Base-by-base conservation (phyloP, 371 early-diverging fungal genomes). In the Mortierella sp. region DNA sequence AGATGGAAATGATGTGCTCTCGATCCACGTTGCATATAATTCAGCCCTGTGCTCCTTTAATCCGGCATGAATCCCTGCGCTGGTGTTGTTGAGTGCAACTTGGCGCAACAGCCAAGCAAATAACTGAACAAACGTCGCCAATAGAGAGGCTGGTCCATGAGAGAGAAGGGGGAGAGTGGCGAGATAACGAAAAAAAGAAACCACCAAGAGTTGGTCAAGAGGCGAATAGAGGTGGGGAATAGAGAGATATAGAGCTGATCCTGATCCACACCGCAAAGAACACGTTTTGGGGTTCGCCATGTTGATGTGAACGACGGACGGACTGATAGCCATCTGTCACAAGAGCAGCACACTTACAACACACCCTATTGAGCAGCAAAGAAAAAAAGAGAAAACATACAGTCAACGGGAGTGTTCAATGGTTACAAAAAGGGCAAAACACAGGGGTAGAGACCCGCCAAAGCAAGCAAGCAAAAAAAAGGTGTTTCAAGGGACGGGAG, bases 281-380 rank as follows among this genome's bases (percentile, higher is more conserved):
- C 58, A 58, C 34, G 58, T 34, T 34, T 50, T 50, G 13, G 10
- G 26, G 29, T 34, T 58, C 34, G 58, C 58, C 58, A 58, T 34
- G 34, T 31, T 58, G 34, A 34, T 19, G 37, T n/a, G n/a, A n/a
- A n/a, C n/a, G n/a, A n/a, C n/a, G n/a, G 19, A 55, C 11, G 14
- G 31, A 64, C 4, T 1, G 4, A n/a, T 4, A 40, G 43, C 61
- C 14, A 14, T 14, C 64, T 64, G 40, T 64, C n/a, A 24, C 11
- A n/a, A 55, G 39, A 50, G 19, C 26, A 45, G 31, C 4, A 50
- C 24, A 76, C 76, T 80, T 80, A 80, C 81, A 69, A 77, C 40
- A 50, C 81, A 80, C 81, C 81, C 81, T 80, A 67, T 19, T 16
- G 50, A 16, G 29, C n/a, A 34, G 24, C 41, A 22, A 31, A 64